A percentile compares a stretch with the other conserved stretches of the same genome.
Evolutionary conservation across 1,284 basidiomycete genomes (phyloP).

Genomic region (Phaffia rhodozyma): DNA sequence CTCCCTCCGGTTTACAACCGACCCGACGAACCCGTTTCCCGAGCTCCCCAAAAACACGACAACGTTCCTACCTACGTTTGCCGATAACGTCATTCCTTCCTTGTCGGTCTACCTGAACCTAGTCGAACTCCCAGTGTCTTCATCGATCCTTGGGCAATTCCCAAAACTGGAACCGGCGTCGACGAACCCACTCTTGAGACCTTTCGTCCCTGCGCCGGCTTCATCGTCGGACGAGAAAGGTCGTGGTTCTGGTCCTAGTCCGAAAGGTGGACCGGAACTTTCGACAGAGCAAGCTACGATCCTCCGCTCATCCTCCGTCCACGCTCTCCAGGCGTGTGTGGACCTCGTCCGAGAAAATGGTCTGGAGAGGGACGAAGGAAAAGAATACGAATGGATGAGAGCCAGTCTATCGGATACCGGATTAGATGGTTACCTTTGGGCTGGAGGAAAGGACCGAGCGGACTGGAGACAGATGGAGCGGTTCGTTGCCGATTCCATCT

Average conservation of each 20-base stretch:
- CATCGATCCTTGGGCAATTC: conserved; percentile 39
- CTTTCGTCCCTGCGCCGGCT: conserved; percentile 5
- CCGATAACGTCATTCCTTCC: conserved; percentile 59
- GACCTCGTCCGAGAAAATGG: conserved; percentile 42
- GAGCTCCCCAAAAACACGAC: conserved; percentile 25
- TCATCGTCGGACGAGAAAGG: not conserved
- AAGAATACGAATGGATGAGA: conserved; percentile 42
- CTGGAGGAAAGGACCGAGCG: conserved; percentile 9
- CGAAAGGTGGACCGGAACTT: conserved; percentile 53
- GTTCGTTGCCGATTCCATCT: conserved; percentile 15
- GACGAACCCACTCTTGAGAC: conserved; percentile 18
- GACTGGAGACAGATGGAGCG: conserved; percentile 16
- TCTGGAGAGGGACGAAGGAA: conserved; percentile 15
- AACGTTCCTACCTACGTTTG: conserved; percentile 9
- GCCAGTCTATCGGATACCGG: conserved; percentile 1
- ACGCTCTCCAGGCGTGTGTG: conserved; percentile 58
- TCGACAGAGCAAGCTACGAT: conserved; percentile 52
- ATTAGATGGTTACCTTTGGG: conserved; percentile 14
- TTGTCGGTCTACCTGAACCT: conserved; percentile 64
- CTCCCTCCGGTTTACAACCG: conserved; percentile 47
- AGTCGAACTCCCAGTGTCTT: conserved; percentile 47
- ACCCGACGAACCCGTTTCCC: conserved; percentile 44
- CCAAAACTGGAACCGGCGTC: conserved; percentile 21
- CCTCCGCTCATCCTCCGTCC: conserved; percentile 65
- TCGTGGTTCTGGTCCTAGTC: conserved; percentile 18